Evolutionary conservation across 176 grass and related monocot genomes (phyloP).

Genomic region (Pontederia paniculata): DNA sequence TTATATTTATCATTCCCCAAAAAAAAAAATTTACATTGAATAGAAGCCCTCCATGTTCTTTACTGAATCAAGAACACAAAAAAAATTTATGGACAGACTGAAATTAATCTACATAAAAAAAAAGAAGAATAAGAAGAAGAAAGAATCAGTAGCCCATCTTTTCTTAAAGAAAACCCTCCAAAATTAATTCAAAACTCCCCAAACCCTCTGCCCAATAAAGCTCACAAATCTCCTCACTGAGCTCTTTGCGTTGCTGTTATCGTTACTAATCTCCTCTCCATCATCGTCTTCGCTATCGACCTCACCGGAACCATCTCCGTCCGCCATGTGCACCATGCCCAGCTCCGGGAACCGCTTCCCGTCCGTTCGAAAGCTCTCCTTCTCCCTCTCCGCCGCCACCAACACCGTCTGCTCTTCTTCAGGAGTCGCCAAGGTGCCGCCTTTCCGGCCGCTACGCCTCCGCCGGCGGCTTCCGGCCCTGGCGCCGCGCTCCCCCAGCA

Average conservation of each 20-base stretch:
- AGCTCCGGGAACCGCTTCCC: not conserved
- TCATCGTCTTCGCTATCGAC: conserved; percentile 18
- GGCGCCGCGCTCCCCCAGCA: not conserved
- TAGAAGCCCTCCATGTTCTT: too few species aligned
- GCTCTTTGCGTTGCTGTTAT: conserved; percentile 37
- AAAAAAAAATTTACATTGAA: too few species aligned
- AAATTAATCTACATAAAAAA: too few species aligned
- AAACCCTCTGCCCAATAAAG: conserved; percentile 77
- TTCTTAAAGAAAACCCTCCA: too few species aligned
- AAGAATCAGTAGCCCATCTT: too few species aligned
- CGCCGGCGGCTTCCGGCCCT: not conserved
- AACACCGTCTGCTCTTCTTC: not conserved
- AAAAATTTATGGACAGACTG: too few species aligned
- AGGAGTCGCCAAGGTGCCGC: conserved; percentile 6
- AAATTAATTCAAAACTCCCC: conserved; percentile 41
- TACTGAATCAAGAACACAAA: too few species aligned
- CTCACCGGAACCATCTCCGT: not conserved
- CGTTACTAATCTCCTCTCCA: not conserved
- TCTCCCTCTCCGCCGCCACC: not conserved
- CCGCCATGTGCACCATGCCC: not conserved
- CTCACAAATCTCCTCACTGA: conserved; percentile 49
- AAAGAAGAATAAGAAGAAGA: too few species aligned
- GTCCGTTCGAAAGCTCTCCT: not conserved
- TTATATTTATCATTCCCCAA: too few species aligned
- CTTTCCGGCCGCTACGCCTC: conserved; percentile 14